Base-by-base conservation (phyloP, 2,329 filamentous ascomycete genomes). In the Karstenula rhodostoma region DNA sequence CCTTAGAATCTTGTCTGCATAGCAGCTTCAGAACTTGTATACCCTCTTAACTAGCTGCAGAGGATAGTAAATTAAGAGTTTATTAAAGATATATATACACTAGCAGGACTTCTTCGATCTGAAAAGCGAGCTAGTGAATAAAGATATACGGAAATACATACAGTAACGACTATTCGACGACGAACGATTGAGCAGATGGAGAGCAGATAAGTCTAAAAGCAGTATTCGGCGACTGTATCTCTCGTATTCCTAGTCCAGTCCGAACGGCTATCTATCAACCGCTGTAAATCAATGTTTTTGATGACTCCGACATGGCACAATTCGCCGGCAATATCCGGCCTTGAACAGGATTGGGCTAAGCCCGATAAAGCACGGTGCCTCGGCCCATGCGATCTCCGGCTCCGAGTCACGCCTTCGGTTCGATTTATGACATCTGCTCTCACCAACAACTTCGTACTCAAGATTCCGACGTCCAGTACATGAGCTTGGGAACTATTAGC, bases 141-240 rank as follows among this genome's bases (percentile, higher is more conserved):
- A 54, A 29, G 65, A 67, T 40, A 66, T 69, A 61, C 42, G 60
- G 29, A 51, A 29, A 42, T 67, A 64, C 44, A 59, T 68, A 46
- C 44, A 46, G 40, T 52, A 66, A 33, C 29, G 79, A 75, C 61
- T 80, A 76, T 60, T 73, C 70, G 46, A 78, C 17, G 61, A 67
- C 32, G 53, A 57, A n/a, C 37, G n/a, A 15, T 42, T 69, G 8
- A 35, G 25, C 10, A 67, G 59, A 57, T 69, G 65, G 65, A 29
- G 27, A 29, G 27, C 27, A 15, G 1, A 8, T 4, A 40, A 19
- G 37, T 40, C 17, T 15, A n/a, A 40, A 9, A 8, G 17, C 37
- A 40, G n/a, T 40, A 19, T 17, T 40, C 37, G n/a, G n/a, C 3
- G 37, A 40, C 15, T 15, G 37, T 40, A 40, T 40, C 3, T n/a